Percentiles rank a stretch among this genome's conserved stretches.
phyloP scores from a whole-genome alignment of 371 early-diverging fungal species.

The Mortierella sp. region DNA sequence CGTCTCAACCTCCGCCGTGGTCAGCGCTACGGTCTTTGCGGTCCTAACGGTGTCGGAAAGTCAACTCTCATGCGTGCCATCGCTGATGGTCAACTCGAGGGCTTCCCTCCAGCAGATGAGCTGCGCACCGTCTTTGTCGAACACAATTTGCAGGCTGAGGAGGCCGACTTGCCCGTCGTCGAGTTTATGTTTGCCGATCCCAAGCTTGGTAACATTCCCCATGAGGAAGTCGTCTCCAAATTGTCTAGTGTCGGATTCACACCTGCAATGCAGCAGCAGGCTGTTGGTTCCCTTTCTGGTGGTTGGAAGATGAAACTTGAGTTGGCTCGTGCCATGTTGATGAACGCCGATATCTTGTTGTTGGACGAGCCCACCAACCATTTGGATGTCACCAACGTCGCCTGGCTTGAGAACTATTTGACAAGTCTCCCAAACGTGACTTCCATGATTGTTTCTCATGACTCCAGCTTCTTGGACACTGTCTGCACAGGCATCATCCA shows the following conservation, averaged over 20 bases:
- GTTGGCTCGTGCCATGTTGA: constrained; percentile 87
- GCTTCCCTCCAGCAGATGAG: constrained; percentile 83
- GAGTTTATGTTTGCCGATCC: constrained; percentile 54
- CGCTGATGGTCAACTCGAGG: constrained; percentile 82
- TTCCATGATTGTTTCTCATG: constrained; percentile 91
- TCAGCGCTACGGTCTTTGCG: constrained; percentile 88
- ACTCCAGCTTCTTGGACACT: constrained; percentile 89
- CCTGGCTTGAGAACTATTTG: constrained; percentile 89
- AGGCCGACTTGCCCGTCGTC: constrained; percentile 69
- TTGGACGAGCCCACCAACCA: constrained; percentile 96
- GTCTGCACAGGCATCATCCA: constrained; percentile 89
- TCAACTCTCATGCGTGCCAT: constrained; percentile 92
- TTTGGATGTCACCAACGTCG: constrained; percentile 87
- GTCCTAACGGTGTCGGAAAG: constrained; percentile 93
- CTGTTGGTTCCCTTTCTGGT: constrained; percentile 64
- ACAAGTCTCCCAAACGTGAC: constrained; percentile 80
- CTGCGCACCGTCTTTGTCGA: constrained; percentile 83
- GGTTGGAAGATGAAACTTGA: constrained; percentile 94
- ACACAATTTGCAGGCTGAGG: constrained; percentile 84
- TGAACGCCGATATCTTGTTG: constrained; percentile 88
- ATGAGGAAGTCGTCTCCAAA: constrained; percentile 30
- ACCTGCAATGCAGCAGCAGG: constrained; percentile 34
- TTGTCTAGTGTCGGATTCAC: constrained; percentile 46
- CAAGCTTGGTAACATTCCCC: constrained; percentile 34
- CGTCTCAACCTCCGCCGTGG: constrained; percentile 83